Percentiles rank a stretch among this genome's conserved stretches.
phyloP scores from a whole-genome alignment of 352 stramenopile genomes.

The Globisporangium paddicum region DNA sequence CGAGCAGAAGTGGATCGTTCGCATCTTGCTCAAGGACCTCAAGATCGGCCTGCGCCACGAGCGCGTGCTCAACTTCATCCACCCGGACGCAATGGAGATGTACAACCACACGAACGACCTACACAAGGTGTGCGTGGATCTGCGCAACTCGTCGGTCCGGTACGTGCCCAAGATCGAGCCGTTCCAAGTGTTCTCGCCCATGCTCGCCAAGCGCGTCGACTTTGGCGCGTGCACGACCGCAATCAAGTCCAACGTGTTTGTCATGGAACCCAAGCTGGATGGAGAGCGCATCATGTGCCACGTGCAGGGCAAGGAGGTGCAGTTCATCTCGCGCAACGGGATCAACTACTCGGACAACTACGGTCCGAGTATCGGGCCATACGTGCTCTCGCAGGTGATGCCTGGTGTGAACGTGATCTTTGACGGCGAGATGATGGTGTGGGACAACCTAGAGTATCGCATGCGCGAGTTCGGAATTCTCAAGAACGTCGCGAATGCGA shows the following conservation, averaged over 20 bases:
- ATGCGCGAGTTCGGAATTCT: slow-evolving; percentile 76
- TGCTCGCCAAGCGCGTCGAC: slow-evolving; percentile 81
- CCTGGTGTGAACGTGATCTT: slow-evolving; percentile 66
- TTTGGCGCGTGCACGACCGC: slow-evolving; percentile 77
- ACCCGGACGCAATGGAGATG: slow-evolving; percentile 81
- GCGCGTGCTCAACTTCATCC: slow-evolving; percentile 72
- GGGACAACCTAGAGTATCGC: slow-evolving; percentile 76
- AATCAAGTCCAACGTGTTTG: slow-evolving; percentile 68
- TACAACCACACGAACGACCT: slow-evolving; percentile 88
- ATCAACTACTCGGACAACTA: slow-evolving; percentile 82
- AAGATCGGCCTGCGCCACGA: slow-evolving; percentile 84
- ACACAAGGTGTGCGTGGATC: slow-evolving; percentile 61
- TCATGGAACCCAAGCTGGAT: slow-evolving; percentile 84
- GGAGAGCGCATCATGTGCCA: slow-evolving; percentile 83
- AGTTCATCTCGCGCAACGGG: slow-evolving; percentile 85
- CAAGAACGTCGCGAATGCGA: slow-evolving; percentile 72
- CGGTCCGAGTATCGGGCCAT: slow-evolving; percentile 45
- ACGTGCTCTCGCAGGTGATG: slow-evolving; percentile 59
- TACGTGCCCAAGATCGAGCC: slow-evolving; percentile 78
- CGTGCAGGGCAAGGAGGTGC: slow-evolving; percentile 45
- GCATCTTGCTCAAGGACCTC: slow-evolving; percentile 81
- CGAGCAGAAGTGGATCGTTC: slow-evolving; percentile 84
- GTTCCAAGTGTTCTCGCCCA: slow-evolving; percentile 84
- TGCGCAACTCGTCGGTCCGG: slow-evolving; percentile 74
- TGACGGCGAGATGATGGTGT: slow-evolving; percentile 88